Evolutionary conservation across 1,139 yeast genomes (phyloP).

Genomic region (Diutina mesorugosa): DNA sequence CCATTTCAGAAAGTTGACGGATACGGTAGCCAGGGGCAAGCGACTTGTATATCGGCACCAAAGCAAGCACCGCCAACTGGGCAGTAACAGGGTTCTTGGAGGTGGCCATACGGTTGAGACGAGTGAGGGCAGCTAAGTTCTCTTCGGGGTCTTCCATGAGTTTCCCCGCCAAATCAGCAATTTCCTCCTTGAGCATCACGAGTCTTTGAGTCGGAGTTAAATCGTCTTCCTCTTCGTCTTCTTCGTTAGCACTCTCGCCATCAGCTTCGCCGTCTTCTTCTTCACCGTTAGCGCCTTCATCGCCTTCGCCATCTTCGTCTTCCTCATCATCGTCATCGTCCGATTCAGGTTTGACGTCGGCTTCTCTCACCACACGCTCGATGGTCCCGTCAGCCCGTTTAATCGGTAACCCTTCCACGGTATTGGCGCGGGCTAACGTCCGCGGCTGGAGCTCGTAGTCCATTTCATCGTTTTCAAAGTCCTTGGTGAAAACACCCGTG

Average conservation of each 20-base stretch:
- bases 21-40: conserved; percentile 84
- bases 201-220: conserved; percentile 43
- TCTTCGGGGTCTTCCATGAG: conserved; percentile 88
- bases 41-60: conserved; percentile 74
- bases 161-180: conserved; percentile 69
- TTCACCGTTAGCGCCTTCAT: conserved; percentile 7
- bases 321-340: conserved; percentile 11
- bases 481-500: conserved; percentile 26
- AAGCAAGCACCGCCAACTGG: conserved; percentile 63
- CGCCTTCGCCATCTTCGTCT: conserved; percentile 8
- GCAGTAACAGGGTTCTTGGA: conserved; percentile 58
- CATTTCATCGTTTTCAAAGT: conserved; percentile 54
- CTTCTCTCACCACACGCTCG: conserved; percentile 41
- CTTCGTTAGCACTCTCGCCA: neutral
- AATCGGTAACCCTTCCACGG: conserved; percentile 69
- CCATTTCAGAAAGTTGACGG: conserved; percentile 69
- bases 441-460: conserved; percentile 58
- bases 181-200: conserved; percentile 56
- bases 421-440: conserved; percentile 17
- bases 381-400: conserved; percentile 55
- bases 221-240: neutral
- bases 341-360: conserved; percentile 8
- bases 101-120: conserved; percentile 60
- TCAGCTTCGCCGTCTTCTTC: neutral
- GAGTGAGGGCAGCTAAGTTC: conserved; percentile 49